Percentiles rank a stretch among this genome's conserved stretches.
Conservation (phyloP, 345 rosid genomes). For the Aegle marmelos region DNA sequence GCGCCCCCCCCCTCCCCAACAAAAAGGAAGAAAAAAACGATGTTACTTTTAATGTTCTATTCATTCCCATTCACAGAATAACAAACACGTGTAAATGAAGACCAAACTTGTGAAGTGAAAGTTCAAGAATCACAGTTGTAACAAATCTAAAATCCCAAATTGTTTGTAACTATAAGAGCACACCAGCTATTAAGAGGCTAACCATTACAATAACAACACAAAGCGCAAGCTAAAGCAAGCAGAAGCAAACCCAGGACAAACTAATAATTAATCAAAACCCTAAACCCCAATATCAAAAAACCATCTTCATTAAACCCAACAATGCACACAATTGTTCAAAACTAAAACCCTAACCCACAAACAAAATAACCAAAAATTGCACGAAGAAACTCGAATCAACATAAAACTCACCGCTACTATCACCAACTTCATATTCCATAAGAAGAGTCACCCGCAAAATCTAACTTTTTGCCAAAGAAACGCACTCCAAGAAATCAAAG, state of each 20-base stretch:
- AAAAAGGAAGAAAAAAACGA: background rate
- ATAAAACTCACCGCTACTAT: slow-evolving; percentile 46
- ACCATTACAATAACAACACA: background rate
- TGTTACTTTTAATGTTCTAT: background rate
- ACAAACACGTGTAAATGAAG: background rate
- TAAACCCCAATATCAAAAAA: slow-evolving; percentile 23
- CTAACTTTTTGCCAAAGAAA: background rate
- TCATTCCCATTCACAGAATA: background rate
- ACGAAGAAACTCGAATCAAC: background rate
- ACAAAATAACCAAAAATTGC: background rate
- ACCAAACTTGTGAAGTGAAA: background rate
- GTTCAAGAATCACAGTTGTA: background rate
- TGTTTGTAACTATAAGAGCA: background rate
- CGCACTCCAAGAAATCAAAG: background rate
- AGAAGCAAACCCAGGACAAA: background rate
- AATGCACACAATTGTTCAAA: background rate
- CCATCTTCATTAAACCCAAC: background rate
- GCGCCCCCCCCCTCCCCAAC: too few species aligned
- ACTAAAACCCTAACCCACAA: slow-evolving; percentile 7
- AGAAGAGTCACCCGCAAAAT: slow-evolving; percentile 13
- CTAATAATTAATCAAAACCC: slow-evolving; percentile 16
- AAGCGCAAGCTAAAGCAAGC: background rate
- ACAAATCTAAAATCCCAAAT: background rate
- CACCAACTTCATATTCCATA: slow-evolving; percentile 50
- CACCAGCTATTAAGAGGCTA: background rate